Evolutionary conservation across 768 basidiomycete species (phyloP), one percentile per base, ranked within the genome.

Genomic region (Boletus speciosus): DNA sequence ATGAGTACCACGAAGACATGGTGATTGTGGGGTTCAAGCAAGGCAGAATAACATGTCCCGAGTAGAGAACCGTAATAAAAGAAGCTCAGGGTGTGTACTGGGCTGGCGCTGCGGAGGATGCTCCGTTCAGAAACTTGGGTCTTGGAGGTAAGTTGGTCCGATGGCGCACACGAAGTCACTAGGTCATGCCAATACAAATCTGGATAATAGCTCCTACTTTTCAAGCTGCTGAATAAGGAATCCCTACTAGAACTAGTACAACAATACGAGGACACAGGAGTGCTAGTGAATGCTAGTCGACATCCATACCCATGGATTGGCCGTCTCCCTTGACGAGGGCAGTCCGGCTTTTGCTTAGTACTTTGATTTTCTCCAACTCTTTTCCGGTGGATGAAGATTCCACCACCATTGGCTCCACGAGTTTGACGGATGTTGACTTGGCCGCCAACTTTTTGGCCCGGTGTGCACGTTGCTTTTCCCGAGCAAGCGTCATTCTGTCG

Each of bases 251-350:
- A 16, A 27, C 46, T 16, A 56, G 16, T 37, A 58, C 49, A 39
- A 36, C 9, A 38, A 47, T 40, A 49, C 37, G 46, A 25, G 34
- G 31, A 32, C 35, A 27, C 29, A 34, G 14, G 16, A 25, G 41
- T 27, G 25, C 25, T 27, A 27, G 25, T 5, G 5, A 25, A 46
- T 35, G 16, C 79, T 68, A 91, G 66, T 91, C 88, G 64, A 91
- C 72, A 44, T 89, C 88, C 94, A 97, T 98, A 27, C 83, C 85
- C 94, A 97, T 96, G 2, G 87, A 84, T 29, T 83, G 86, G 14
- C 91, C 90, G 54, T 90, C 90, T 56, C 91, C 90, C 59, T 81
- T 82, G 36, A 96, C 76, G 45, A 98, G 81, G 37, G 88, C 89
- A 67, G 81, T 88, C 63, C 76, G 80, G 40, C 80, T 71, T 66